Evolutionary conservation across 2,329 filamentous ascomycete genomes (phyloP).

Genomic region (Xylaria sp.): DNA sequence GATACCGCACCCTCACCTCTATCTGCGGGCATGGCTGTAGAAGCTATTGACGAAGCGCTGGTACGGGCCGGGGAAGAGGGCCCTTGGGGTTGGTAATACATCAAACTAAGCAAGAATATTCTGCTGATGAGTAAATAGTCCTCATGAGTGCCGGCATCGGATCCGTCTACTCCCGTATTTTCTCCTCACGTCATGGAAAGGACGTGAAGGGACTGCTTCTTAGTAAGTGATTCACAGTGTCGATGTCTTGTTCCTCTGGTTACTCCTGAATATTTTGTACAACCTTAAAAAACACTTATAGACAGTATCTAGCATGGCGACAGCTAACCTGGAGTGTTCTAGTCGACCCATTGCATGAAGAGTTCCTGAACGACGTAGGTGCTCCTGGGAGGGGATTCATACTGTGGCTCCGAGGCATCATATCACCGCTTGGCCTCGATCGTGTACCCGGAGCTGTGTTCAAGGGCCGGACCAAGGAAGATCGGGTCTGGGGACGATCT

Average conservation of each 20-base stretch:
- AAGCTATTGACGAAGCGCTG: constrained; percentile 88
- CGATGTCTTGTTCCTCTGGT: too few relatives aligned
- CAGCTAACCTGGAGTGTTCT: neutral
- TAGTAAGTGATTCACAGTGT: constrained; percentile 44
- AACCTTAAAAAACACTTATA: neutral
- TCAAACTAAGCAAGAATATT: neutral
- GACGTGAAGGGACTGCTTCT: constrained; percentile 83
- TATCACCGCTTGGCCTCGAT: constrained; percentile 88
- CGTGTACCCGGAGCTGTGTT: constrained; percentile 84
- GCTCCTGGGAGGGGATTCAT: constrained; percentile 78
- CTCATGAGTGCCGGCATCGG: constrained; percentile 88
- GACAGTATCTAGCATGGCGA: neutral
- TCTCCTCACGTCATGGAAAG: constrained; percentile 82
- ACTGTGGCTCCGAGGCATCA: constrained; percentile 85
- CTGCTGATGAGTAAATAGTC: constrained; percentile 55
- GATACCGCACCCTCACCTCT: constrained; percentile 95
- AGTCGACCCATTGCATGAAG: constrained; percentile 89
- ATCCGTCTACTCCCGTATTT: constrained; percentile 89
- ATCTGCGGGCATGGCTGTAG: constrained; percentile 91
- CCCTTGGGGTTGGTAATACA: constrained; percentile 68
- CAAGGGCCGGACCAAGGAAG: constrained; percentile 80
- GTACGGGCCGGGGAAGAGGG: constrained; percentile 82
- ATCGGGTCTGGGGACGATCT: constrained; percentile 84
- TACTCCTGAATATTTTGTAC: neutral
- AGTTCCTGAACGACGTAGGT: constrained; percentile 76